These are phyloP conservation scores for Fusarium algeriense DNA, from an alignment of 2,329 filamentous ascomycete genomes.

Conservation along the genomic window DNA sequence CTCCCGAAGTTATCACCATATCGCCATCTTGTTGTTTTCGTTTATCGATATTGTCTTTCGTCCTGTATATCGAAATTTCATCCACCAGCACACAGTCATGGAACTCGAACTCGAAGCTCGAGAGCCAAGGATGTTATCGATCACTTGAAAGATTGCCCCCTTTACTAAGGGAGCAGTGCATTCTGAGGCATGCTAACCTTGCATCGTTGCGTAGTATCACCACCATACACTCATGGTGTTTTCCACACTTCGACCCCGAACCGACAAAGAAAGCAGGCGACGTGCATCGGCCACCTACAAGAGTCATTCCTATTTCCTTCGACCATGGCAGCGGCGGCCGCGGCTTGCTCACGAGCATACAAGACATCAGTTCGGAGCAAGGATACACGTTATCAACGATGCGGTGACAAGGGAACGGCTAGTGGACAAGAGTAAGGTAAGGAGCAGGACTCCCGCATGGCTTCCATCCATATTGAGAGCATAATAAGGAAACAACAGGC, in stretches of 20 bases:
- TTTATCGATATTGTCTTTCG: not conserved
- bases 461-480: too few relatives aligned
- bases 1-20: not conserved
- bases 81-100: not conserved
- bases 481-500: not conserved
- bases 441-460: not conserved
- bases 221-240: slow-evolving; percentile 8
- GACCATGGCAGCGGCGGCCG: not conserved
- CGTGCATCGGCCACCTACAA: not conserved
- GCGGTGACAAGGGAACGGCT: not conserved
- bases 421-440: not conserved
- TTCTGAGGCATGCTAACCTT: not conserved
- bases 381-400: not conserved
- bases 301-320: not conserved
- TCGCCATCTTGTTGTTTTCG: not conserved
- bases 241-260: not conserved
- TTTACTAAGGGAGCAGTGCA: rapidly evolving
- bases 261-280: not conserved
- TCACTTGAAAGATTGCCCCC: too few relatives aligned
- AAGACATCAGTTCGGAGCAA: too few relatives aligned
- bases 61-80: not conserved
- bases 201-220: not conserved
- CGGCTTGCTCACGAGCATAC: not conserved
- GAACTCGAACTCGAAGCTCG: not conserved
- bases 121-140: rapidly evolving